These are phyloP conservation scores for Prunus mongolica DNA, from an alignment of 306 rosid species.

Conservation along the genomic window DNA sequence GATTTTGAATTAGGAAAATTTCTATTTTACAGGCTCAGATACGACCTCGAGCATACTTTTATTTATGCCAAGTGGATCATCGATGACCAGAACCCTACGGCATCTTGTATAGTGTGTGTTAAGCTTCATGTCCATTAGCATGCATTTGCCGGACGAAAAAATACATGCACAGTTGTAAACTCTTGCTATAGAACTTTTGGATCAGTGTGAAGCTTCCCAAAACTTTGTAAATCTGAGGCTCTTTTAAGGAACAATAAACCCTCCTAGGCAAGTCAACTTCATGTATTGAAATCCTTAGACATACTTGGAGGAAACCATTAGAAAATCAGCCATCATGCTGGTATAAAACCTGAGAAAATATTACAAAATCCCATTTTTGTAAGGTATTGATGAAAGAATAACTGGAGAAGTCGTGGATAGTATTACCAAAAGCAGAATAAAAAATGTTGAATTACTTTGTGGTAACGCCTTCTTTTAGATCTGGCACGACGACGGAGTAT, in stretches of 20 bases:
- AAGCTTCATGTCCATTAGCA: not conserved
- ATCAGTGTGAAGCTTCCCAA: not conserved
- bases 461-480: conserved; percentile 50
- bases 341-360: not conserved
- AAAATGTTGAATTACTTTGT: conserved; percentile 12
- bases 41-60: not conserved
- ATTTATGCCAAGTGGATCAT: no score
- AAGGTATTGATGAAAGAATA: not conserved
- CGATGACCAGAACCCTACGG: not conserved
- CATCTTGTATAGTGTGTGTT: not conserved
- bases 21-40: not conserved
- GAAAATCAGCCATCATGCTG: not conserved
- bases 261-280: not conserved
- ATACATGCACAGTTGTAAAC: not conserved
- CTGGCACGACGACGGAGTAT: conserved; percentile 27
- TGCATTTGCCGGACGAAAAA: not conserved
- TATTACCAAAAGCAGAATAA: conserved; percentile 22
- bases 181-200: not conserved
- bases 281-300: not conserved
- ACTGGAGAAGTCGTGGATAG: conserved; percentile 7
- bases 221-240: not conserved
- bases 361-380: not conserved
- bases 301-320: not conserved
- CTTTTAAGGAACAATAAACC: not conserved
- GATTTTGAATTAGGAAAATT: not conserved